Base-by-base conservation (phyloP, 352 stramenopile species). In the Phytopythium oedochilum region DNA sequence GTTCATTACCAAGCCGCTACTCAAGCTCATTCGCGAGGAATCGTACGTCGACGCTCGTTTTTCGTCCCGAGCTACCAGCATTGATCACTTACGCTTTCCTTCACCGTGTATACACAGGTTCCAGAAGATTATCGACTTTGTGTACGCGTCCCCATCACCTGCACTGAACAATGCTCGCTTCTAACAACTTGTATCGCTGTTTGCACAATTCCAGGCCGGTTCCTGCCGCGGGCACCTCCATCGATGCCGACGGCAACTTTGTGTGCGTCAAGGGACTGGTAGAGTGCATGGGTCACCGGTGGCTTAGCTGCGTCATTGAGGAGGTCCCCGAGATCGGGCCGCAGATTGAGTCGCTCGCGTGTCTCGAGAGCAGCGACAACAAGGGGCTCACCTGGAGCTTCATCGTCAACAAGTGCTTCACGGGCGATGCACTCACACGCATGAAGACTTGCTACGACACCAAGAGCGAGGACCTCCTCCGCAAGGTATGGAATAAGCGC, bases 251-350 rank as follows among this genome's bases (percentile, higher is more conserved):
- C 23, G 78, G 82, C 18, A 76, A 83, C 11, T 90, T 92, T 54
- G 68, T 85, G 14, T 94, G 84, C 51, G 76, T 64, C 48, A 73
- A 76, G 56, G 84, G 84, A 15, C 66, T 75, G 42, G 65, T 88
- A 18, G 84, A 94, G 56, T 94, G 84, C 54, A 60, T 78, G 40
- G 84, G 79, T 11, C 84, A 94, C 62, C 81, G 81, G 47, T 94
- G 79, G 75, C 70, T 94, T 39, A 88, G 79, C 58, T 94, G 84
- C 50, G 78, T 69, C 5, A 75, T 89, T 23, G 73, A 86, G 6
- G 70, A 89, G 32, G 88, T 85, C 45, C 69, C 74, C 3, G 61
- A 88, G 60, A 50, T 94, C 3, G 70, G 72, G 20, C 73, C 88
- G 35, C 55, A 84, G 44, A 79, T 89, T 17, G 74, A 88, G 36